A percentile compares a stretch with the other conserved stretches of the same genome.
These are phyloP conservation scores for Sarocladium strictum DNA, from an alignment of 2,329 filamentous ascomycete species.

Conservation along the genomic window DNA sequence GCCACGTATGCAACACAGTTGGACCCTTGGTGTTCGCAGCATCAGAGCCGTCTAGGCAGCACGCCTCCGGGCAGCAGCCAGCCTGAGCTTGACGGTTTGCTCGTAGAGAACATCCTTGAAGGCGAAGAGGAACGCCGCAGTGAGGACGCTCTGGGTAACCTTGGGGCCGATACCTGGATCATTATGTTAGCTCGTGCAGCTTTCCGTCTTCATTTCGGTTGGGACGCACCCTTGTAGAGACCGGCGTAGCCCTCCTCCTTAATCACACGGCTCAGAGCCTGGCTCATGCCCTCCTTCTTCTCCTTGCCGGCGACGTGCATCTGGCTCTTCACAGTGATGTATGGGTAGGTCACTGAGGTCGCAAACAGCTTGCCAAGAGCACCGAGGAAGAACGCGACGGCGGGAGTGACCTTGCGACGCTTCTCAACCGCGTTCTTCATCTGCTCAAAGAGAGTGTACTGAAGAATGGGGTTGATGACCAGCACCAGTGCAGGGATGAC, in stretches of 20 bases:
- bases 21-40: background rate
- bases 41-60: slow-evolving; percentile 19
- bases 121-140: slow-evolving; percentile 91
- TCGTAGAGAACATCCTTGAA: slow-evolving; percentile 97
- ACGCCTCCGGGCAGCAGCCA: slow-evolving; percentile 33
- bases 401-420: slow-evolving; percentile 68
- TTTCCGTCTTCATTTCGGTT: too few relatives aligned
- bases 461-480: slow-evolving; percentile 95
- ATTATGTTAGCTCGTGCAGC: slow-evolving; percentile 12
- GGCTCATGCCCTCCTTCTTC: slow-evolving; percentile 75
- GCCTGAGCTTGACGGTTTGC: slow-evolving; percentile 63
- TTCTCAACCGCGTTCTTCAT: slow-evolving; percentile 86
- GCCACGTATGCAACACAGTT: too few relatives aligned
- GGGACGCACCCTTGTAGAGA: slow-evolving; percentile 75
- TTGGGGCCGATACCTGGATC: slow-evolving; percentile 82
- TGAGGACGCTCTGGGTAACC: slow-evolving; percentile 93
- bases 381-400: slow-evolving; percentile 83
- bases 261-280: slow-evolving; percentile 72
- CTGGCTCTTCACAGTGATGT: slow-evolving; percentile 97
- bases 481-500: slow-evolving; percentile 89
- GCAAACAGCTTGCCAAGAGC: slow-evolving; percentile 92
- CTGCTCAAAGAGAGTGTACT: slow-evolving; percentile 99
- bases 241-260: slow-evolving; percentile 86
- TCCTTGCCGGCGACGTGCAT: slow-evolving; percentile 84
- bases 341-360: slow-evolving; percentile 91